A percentile compares a stretch with the other conserved stretches of the same genome.
phyloP scores from a whole-genome alignment of 2,329 filamentous ascomycete genomes.

The Plenodomus tracheiphilus region DNA sequence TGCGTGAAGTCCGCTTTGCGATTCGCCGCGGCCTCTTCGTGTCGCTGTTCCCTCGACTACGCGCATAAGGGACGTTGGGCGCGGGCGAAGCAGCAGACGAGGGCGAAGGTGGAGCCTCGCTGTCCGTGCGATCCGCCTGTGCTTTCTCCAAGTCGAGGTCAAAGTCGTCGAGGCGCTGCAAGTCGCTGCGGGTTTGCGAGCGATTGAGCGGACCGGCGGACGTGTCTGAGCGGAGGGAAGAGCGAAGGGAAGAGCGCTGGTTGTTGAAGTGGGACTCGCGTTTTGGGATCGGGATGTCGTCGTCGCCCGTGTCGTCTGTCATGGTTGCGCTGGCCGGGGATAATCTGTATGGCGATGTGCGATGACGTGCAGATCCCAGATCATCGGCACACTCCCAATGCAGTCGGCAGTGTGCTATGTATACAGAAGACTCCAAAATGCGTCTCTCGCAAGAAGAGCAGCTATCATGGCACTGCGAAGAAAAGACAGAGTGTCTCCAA shows the following conservation, averaged over 20 bases:
- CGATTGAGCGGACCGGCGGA: constrained; percentile 18
- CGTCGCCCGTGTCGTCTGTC: constrained; percentile 28
- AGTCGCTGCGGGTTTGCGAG: constrained; percentile 14
- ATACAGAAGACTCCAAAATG: not conserved
- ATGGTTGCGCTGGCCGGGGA: constrained; percentile 9
- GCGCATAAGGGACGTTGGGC: constrained; percentile 17
- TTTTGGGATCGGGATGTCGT: constrained; percentile 25
- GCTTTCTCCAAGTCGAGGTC: constrained; percentile 12
- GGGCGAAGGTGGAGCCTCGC: constrained; percentile 7
- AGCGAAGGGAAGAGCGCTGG: constrained; percentile 39
- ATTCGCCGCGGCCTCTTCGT: constrained; percentile 1
- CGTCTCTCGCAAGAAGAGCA: not conserved
- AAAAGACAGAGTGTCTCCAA: no score
- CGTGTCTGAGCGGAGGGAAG: constrained; percentile 11
- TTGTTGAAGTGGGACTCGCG: constrained; percentile 40
- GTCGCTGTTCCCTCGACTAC: constrained; percentile 1
- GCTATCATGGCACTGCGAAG: not conserved
- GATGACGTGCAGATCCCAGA: constrained; percentile 10
- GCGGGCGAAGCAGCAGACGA: constrained; percentile 16
- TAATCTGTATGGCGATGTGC: constrained; percentile 5
- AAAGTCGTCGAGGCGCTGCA: constrained; percentile 20
- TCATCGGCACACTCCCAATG: not conserved
- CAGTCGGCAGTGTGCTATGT: not conserved
- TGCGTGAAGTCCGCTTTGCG: constrained; percentile 1
- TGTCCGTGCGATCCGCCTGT: constrained; percentile 14